Conservation (phyloP, 208 protist genomes). For the Novymonas esmeraldas region DNA sequence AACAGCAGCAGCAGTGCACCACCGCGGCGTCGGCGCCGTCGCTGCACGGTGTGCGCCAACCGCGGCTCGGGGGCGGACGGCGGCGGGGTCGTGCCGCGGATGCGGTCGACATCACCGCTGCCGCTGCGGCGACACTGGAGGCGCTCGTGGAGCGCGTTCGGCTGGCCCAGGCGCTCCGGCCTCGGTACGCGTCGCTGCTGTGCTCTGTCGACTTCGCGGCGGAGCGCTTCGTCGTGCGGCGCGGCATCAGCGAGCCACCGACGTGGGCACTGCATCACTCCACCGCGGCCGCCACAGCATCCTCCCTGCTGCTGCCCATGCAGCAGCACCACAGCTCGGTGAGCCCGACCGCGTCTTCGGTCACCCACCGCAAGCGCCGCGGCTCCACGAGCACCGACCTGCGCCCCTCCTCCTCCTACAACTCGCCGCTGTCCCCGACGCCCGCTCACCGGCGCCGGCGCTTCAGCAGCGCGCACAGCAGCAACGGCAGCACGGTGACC, state of each 20-base stretch:
- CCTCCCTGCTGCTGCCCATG: too few species aligned
- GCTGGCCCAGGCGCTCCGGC: constrained; percentile 33
- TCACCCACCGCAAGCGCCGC: too few species aligned
- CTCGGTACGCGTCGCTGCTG: constrained; percentile 26
- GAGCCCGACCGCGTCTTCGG: too few species aligned
- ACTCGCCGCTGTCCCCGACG: background rate
- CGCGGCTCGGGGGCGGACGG: constrained; percentile 15
- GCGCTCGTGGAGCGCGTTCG: constrained; percentile 31
- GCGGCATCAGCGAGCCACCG: constrained; percentile 20
- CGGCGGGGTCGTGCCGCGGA: constrained; percentile 2
- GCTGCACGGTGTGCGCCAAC: constrained; percentile 1
- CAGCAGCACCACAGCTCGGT: background rate
- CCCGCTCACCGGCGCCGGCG: background rate
- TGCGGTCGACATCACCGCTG: constrained; percentile 6
- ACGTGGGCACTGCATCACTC: constrained; percentile 15
- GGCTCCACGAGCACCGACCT: too few species aligned
- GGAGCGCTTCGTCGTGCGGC: constrained; percentile 32
- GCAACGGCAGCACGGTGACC: background rate
- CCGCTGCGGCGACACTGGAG: constrained; percentile 14
- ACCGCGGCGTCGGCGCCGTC: background rate
- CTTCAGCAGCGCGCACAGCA: too few species aligned
- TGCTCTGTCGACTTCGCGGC: constrained; percentile 23
- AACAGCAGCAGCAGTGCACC: too few species aligned
- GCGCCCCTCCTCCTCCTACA: background rate
- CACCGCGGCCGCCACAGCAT: background rate